Base-by-base conservation (phyloP, 176 grass and related monocot genomes). In the Aegilops sharonensis region DNA sequence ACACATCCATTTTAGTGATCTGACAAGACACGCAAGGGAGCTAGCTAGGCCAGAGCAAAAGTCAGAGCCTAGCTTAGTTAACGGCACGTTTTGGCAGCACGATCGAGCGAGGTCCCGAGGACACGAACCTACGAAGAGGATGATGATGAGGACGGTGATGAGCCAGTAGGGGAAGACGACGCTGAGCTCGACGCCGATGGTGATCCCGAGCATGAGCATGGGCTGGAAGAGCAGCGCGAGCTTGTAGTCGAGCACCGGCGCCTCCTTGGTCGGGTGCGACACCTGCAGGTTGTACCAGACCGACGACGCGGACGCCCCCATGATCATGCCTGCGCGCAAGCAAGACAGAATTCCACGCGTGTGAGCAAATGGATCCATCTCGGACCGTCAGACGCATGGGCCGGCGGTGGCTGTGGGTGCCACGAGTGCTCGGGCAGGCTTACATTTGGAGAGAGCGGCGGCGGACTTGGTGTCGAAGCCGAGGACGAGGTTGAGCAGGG, bases 241-340 rank as follows among this genome's bases (percentile, higher is more conserved):
- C 34, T 91, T 94, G 83, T 99, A 99, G 90, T 99, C 97, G 80
- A 99, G 84, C 29, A 99, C 89, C 0, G 97, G 94, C 32, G 87
- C 94, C 76, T 99, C 90, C 90, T 94, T 99, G 68, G 72, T 88
- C 59, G 97, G 97, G 76, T 99, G 97, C 63, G 94, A 56, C 57
- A 99, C 97, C 88, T 94, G 92, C 31, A 99, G 92, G 68, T 99
- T 99, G 89, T 99, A 99, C 97, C 97, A 99, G 21, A 99, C 97
- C 1, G 97, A 99, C 2, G 97, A 97, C 57, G 86, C 84, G 2
- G 97, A 97, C 7, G 94, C 94, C 14, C 97, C 97, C 97, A 99
- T 99, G 84, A 99, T 99, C 97, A 99, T 97, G 78, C 97, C 97
- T 99, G 91, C 54, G 43, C 20, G 11, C 52, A 66, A 87, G 32